These are phyloP conservation scores for Naganishia vaughanmartiniae DNA, from an alignment of 768 basidiomycete genomes.

Conservation along the genomic window DNA sequence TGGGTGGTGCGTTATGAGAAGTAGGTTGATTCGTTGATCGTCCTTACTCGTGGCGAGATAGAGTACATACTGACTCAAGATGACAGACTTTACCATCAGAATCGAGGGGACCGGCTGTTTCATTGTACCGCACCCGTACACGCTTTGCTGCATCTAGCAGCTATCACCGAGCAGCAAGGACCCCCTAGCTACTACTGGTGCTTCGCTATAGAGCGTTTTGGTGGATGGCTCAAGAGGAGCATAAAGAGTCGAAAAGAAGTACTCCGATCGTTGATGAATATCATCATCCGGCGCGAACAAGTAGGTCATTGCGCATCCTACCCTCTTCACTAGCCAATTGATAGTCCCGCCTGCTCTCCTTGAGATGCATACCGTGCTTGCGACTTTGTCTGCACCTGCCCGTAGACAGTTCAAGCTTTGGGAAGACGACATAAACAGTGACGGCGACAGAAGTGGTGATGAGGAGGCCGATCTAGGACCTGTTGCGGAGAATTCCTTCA, in stretches of 20 bases:
- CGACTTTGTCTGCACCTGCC: not conserved
- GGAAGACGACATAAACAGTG: not conserved
- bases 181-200: slow-evolving; percentile 13
- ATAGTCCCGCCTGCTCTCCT: not conserved
- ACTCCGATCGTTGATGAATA: not conserved
- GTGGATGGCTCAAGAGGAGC: not conserved
- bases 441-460: not conserved
- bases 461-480: no score
- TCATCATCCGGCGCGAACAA: not conserved
- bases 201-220: not conserved
- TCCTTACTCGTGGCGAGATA: no score
- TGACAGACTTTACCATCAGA: not conserved
- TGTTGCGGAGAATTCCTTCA: not conserved
- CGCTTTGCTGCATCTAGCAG: not conserved
- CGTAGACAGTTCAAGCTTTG: not conserved
- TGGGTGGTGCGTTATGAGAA: not conserved
- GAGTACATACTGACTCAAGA: not conserved
- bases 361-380: not conserved
- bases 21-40: not conserved
- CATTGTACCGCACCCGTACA: not conserved
- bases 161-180: not conserved
- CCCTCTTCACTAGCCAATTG: not conserved
- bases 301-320: not conserved
- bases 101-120: not conserved
- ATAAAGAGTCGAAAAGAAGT: not conserved